A percentile compares a stretch with the other conserved stretches of the same genome.
These are phyloP conservation scores for Aspergillus bombycis DNA, from an alignment of 2,329 filamentous ascomycete species.

Conservation along the genomic window DNA sequence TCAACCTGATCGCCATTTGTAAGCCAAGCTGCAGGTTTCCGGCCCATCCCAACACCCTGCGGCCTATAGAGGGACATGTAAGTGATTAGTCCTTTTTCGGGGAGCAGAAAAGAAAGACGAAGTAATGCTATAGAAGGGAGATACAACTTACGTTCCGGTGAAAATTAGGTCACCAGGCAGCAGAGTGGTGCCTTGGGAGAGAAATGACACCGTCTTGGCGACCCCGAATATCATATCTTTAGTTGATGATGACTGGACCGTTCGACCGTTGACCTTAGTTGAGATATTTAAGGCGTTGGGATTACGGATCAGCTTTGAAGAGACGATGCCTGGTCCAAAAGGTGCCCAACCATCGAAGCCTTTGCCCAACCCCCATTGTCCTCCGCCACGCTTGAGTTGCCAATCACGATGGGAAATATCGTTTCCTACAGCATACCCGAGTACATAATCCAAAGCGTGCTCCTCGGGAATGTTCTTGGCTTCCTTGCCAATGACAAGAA, in stretches of 20 bases:
- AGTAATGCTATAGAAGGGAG: neutral
- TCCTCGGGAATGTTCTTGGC: constrained; percentile 67
- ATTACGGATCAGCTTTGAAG: constrained; percentile 49
- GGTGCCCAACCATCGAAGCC: constrained; percentile 77
- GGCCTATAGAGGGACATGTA: constrained; percentile 49
- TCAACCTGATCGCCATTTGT: constrained; percentile 72
- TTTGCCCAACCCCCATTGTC: constrained; percentile 74
- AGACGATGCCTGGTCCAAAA: constrained; percentile 72
- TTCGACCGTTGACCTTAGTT: constrained; percentile 54
- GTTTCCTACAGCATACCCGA: constrained; percentile 76
- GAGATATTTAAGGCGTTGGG: constrained; percentile 46
- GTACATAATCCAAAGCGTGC: constrained; percentile 69
- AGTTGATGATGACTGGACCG: constrained; percentile 53
- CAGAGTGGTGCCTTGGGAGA: constrained; percentile 48
- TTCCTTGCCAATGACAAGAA: constrained; percentile 70
- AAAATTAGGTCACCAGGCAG: constrained; percentile 47
- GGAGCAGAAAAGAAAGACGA: no score
- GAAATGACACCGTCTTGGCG: constrained; percentile 49
- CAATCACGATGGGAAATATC: constrained; percentile 81
- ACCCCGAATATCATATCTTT: constrained; percentile 55
- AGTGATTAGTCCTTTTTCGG: constrained; percentile 27
- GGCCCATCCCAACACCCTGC: constrained; percentile 71
- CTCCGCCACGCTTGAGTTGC: constrained; percentile 69
- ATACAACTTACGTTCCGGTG: constrained; percentile 47
- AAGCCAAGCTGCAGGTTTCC: constrained; percentile 68